Conservation (phyloP, 2,329 filamentous ascomycete genomes). For the Fusarium nygamai region DNA sequence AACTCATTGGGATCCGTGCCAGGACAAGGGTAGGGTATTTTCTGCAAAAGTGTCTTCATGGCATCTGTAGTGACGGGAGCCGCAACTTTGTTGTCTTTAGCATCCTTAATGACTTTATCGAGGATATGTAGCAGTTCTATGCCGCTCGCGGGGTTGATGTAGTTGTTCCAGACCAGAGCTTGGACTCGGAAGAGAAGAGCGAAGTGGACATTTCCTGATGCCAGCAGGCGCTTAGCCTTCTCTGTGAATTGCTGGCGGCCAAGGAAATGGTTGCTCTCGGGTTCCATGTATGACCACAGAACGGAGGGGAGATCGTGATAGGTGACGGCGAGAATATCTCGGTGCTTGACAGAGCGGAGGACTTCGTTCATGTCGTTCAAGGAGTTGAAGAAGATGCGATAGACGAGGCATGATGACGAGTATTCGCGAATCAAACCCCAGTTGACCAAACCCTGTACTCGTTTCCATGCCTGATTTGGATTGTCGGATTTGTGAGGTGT, state of each 20-base stretch:
- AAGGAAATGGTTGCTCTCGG: slow-evolving; percentile 1
- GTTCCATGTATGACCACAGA: slow-evolving; percentile 33
- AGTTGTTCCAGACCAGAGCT: slow-evolving; percentile 70
- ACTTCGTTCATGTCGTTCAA: background rate
- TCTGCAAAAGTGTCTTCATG: slow-evolving; percentile 61
- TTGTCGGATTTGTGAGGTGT: background rate
- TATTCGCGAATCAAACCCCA: slow-evolving; percentile 19
- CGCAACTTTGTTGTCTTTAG: slow-evolving; percentile 34
- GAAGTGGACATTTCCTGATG: slow-evolving; percentile 52
- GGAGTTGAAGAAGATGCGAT: slow-evolving; percentile 46
- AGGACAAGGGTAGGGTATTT: slow-evolving; percentile 65
- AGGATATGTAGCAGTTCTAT: slow-evolving; percentile 58
- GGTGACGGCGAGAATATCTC: slow-evolving; percentile 40
- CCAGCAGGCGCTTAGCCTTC: slow-evolving; percentile 41
- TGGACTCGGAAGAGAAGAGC: slow-evolving; percentile 70
- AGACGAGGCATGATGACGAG: slow-evolving; percentile 56
- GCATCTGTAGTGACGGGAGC: slow-evolving; percentile 61
- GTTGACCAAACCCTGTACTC: slow-evolving; percentile 43
- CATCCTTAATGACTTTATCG: slow-evolving; percentile 41
- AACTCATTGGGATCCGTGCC: slow-evolving; percentile 56
- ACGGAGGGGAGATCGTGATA: slow-evolving; percentile 36
- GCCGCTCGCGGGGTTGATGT: slow-evolving; percentile 66
- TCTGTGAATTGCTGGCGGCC: slow-evolving; percentile 37
- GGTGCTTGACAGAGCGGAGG: slow-evolving; percentile 33
- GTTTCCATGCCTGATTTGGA: slow-evolving; percentile 37